These are phyloP conservation scores for Lasiosphaeria ovina DNA, from an alignment of 495 filamentous ascomycete genomes.

Conservation along the genomic window DNA sequence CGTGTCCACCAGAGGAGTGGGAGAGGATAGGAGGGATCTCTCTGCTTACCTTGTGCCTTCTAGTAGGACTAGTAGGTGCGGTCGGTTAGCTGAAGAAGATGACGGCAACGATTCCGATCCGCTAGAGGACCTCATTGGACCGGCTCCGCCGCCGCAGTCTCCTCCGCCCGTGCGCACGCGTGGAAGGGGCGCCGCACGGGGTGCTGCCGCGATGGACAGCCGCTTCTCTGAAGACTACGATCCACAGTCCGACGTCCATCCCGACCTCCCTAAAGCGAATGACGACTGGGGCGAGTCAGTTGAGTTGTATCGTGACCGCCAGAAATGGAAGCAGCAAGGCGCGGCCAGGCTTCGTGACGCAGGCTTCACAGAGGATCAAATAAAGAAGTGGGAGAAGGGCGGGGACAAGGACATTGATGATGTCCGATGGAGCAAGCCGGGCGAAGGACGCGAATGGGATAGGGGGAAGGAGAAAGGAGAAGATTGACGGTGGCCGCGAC, in stretches of 20 bases:
- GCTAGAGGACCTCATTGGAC: conserved; percentile 76
- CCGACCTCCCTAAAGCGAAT: conserved; percentile 34
- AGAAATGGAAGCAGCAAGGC: conserved; percentile 75
- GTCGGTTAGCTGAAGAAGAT: not conserved
- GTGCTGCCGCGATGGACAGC: conserved; percentile 69
- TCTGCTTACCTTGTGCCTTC: not conserved
- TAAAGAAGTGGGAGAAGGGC: conserved; percentile 75
- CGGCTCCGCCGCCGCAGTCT: conserved; percentile 58
- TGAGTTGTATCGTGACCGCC: conserved; percentile 76
- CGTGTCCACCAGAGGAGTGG: not conserved
- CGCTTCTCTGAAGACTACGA: conserved; percentile 80
- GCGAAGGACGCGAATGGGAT: conserved; percentile 88
- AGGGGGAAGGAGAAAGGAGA: conserved; percentile 19
- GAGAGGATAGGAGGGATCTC: not conserved
- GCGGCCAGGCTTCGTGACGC: conserved; percentile 75
- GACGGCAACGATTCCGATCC: conserved; percentile 65
- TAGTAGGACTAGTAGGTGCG: not conserved
- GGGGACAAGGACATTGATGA: conserved; percentile 62
- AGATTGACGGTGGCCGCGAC: too few species aligned
- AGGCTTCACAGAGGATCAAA: conserved; percentile 74
- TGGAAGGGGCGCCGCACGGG: conserved; percentile 67
- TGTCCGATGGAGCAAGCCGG: conserved; percentile 75
- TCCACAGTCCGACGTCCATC: conserved; percentile 66
- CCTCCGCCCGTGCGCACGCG: conserved; percentile 51
- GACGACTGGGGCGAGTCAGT: conserved; percentile 84